phyloP scores from a whole-genome alignment of 345 rosid species.

The Adansonia digitata region DNA sequence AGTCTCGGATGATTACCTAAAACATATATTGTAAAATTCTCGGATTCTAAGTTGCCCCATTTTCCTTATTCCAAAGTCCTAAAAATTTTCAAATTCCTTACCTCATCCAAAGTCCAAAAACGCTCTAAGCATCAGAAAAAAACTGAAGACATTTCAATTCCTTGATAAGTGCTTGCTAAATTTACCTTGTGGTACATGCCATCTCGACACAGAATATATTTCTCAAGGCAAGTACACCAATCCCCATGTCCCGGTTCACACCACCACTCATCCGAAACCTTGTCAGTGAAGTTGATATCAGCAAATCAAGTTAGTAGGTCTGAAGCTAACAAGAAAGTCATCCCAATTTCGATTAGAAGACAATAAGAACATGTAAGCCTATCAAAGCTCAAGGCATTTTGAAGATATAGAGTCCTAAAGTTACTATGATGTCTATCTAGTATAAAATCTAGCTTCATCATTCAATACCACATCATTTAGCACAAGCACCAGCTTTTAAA shows the following conservation, averaged over 20 bases:
- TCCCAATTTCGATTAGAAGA: neutral
- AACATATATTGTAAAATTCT: neutral
- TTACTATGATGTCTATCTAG: neutral
- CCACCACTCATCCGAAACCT: slow-evolving; percentile 86
- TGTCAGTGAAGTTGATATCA: slow-evolving; percentile 15
- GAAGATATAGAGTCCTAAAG: slow-evolving; percentile 2
- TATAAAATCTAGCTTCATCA: neutral
- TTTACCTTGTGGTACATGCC: slow-evolving; percentile 78
- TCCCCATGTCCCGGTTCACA: slow-evolving; percentile 79
- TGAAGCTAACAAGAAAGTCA: neutral
- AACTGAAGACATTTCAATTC: neutral
- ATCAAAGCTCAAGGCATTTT: neutral
- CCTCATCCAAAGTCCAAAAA: neutral
- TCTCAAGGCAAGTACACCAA: slow-evolving; percentile 72
- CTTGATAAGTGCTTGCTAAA: neutral
- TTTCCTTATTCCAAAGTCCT: neutral
- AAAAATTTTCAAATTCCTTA: neutral
- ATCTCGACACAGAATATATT: slow-evolving; percentile 60
- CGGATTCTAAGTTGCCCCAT: neutral
- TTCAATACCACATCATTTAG: neutral
- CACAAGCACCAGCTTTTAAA: neutral
- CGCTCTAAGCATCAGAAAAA: neutral
- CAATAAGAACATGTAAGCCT: neutral
- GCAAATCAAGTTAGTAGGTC: neutral
- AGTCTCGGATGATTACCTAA: neutral